These are phyloP conservation scores for Plectosphaerella sp. DNA, from an alignment of 2,329 filamentous ascomycete species.

Conservation along the genomic window DNA sequence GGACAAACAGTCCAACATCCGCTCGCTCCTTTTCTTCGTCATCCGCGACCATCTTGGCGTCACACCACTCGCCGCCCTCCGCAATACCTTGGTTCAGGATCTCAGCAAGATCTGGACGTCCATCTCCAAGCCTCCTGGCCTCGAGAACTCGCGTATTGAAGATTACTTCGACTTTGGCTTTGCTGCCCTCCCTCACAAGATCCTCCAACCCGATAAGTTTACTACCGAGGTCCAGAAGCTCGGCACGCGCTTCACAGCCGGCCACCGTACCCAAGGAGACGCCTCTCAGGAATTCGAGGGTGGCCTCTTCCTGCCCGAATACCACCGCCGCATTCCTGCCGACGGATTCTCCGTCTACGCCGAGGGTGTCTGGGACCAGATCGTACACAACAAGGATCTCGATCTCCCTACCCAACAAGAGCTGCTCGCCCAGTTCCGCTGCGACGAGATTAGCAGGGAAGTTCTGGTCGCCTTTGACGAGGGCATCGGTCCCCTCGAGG, in stretches of 20 bases:
- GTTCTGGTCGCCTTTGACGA: conserved; percentile 81
- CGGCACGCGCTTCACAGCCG: conserved; percentile 75
- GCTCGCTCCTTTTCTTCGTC: conserved; percentile 95
- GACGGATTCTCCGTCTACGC: conserved; percentile 96
- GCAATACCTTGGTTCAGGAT: conserved; percentile 86
- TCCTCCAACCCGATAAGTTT: conserved; percentile 91
- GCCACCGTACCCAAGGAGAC: conserved; percentile 65
- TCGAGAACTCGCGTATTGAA: conserved; percentile 85
- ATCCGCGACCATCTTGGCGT: conserved; percentile 94
- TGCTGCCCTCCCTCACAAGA: conserved; percentile 92
- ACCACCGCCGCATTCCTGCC: conserved; percentile 91
- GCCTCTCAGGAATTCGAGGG: conserved; percentile 67
- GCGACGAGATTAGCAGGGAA: conserved; percentile 92
- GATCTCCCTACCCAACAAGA: conserved; percentile 97
- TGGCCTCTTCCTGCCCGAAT: conserved; percentile 86
- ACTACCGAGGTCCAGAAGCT: conserved; percentile 74
- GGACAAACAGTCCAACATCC: conserved; percentile 81
- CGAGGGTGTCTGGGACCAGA: conserved; percentile 95
- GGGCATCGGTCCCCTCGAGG: conserved; percentile 77
- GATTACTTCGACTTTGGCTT: conserved; percentile 99
- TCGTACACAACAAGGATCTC: conserved; percentile 97
- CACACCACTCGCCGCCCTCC: conserved; percentile 85
- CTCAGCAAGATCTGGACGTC: conserved; percentile 88
- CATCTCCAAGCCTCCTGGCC: conserved; percentile 83
- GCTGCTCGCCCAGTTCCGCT: conserved; percentile 91